These are phyloP conservation scores for Nannizzia gypsea DNA, from an alignment of 2,329 filamentous ascomycete genomes.

Conservation along the genomic window DNA sequence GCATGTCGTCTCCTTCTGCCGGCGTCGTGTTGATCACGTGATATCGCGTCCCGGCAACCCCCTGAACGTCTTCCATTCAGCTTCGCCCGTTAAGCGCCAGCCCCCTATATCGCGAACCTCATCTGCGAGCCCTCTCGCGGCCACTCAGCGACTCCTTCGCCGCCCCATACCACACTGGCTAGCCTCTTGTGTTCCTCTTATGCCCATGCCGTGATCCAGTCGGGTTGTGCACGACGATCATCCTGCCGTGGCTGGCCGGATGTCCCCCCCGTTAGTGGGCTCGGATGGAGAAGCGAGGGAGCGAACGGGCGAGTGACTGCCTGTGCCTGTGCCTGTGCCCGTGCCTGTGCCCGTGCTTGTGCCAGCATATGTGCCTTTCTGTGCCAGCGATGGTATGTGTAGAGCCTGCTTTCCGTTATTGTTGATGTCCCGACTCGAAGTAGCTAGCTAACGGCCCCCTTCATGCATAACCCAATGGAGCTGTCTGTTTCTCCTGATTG, in stretches of 20 bases:
- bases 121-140: neutral
- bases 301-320: too few relatives aligned
- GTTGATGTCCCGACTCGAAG: neutral
- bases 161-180: neutral
- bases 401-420: neutral
- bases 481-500: neutral
- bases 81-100: constrained; percentile 3
- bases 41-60: neutral
- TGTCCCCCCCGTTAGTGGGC: neutral
- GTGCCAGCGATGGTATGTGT: neutral
- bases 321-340: too few relatives aligned
- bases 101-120: neutral
- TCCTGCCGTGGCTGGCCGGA: neutral
- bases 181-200: neutral
- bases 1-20: neutral
- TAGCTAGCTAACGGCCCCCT: neutral
- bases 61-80: neutral
- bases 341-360: too few relatives aligned
- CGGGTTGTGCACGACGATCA: neutral
- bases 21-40: neutral
- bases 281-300: neutral
- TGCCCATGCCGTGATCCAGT: neutral
- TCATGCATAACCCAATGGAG: neutral
- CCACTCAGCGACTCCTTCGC: neutral
- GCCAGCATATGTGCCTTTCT: too few relatives aligned